Base-by-base conservation (phyloP, 306 rosid genomes). In the Oemleria cerasiformis region DNA sequence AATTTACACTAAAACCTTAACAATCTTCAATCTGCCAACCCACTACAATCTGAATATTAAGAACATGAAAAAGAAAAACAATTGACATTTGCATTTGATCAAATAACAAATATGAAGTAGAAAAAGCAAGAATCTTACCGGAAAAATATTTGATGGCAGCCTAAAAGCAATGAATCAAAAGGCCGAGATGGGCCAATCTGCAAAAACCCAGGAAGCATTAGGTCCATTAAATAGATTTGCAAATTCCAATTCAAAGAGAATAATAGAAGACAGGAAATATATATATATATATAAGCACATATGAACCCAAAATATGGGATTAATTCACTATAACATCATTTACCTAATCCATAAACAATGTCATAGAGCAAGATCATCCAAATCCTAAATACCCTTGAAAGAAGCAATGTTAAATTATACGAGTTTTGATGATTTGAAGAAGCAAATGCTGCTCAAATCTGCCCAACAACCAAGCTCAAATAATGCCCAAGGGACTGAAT, bases 71-170 rank as follows among this genome's bases (percentile, higher is more conserved):
- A 43, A 10, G 65, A 66, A 17, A 23, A 21, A 74, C 21, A 23
- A n/a, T n/a, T n/a, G 58, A 3, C 34, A 57, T 15, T 57, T 12
- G 60, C 9, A 67, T 30, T 53, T 5, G 48, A 39, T 9, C 19
- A 13, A 67, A 50, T 53, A 20, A 68, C 36, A 8, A 12, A 43
- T 17, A 7, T 14, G 21, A 58, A 61, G 20, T 25, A 39, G 16
- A 50, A 47, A 34, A 42, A 42, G 55, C 11, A 50, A 72, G 48
- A 73, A 67, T 66, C 82, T 72, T 50, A 78, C 82, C 21, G 55
- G 48, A 43, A 5, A 65, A 71, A 51, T 6, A 60, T 4, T 54
- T n/a, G 55, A 21, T 38, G 72, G 49, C 65, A 50, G 58, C 80
- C 36, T 55, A 23, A 59, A 50, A 19, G 44, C 1, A 43, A 21